Conservation (phyloP, 148 eudicot genomes). For the Camellia japonica region DNA sequence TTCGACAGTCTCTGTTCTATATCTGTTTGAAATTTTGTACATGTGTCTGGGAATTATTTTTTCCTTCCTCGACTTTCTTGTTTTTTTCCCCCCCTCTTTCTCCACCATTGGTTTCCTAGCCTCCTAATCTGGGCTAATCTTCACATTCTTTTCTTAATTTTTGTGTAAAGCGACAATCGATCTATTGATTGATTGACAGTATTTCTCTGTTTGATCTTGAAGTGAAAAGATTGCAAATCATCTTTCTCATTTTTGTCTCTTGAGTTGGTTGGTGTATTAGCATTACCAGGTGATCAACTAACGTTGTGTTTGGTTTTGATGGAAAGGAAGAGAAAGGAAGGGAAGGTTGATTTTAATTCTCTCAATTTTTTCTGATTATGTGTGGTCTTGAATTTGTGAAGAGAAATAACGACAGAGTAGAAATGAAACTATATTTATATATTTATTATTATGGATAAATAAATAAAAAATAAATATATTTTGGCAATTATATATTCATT, state of each 20-base stretch:
- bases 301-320: too few relatives aligned
- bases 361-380: too few relatives aligned
- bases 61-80: conserved; percentile 22
- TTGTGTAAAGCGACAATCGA: conserved; percentile 68
- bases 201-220: conserved; percentile 23
- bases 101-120: conserved; percentile 38
- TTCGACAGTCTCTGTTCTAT: conserved; percentile 62
- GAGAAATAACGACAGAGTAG: too few relatives aligned
- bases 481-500: too few relatives aligned
- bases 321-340: too few relatives aligned
- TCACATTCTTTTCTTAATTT: conserved; percentile 51
- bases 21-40: conserved; percentile 68
- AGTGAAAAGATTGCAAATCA: conserved; percentile 29
- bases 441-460: too few relatives aligned
- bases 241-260: background rate
- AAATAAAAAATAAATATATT: too few relatives aligned
- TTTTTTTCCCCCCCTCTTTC: conserved; percentile 20
- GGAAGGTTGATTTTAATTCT: too few relatives aligned
- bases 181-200: conserved; percentile 72
- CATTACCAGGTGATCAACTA: too few relatives aligned
- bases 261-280: background rate
- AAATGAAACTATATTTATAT: too few relatives aligned
- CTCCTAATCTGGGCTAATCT: conserved; percentile 50
- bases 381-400: too few relatives aligned
- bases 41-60: conserved; percentile 34